Evolutionary conservation across 257 asterid species (phyloP), one percentile per base, ranked within the genome.

Genomic region (Leptodermis oblonga): DNA sequence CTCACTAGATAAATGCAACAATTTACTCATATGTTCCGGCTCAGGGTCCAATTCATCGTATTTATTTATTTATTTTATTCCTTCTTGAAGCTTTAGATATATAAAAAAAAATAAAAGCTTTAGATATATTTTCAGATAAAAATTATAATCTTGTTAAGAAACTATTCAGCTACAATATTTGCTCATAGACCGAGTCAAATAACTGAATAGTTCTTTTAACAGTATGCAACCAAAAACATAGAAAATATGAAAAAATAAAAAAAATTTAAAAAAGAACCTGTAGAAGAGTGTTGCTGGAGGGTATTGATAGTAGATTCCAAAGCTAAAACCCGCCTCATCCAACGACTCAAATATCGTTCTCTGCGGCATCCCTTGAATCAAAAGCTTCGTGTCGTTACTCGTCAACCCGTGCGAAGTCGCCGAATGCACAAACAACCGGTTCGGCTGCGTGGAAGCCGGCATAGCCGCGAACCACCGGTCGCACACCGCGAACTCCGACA

Each of bases 401-500:
- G 90, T 79, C 0, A 86, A 80, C 8, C 96, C 92, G 15, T 74
- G 61, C 1, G 96, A 87, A 31, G 96, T 89, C 13, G 92, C 95
- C 0, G 92, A 85, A 68, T 87, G 95, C 22, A 87, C 87, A 60
- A 74, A 89, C 77, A 85, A 51, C 84, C 96, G 53, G 33, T 89
- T 89, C 28, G 96, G 96, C 80, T 89, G 96, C 28, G 95, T 87
- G 18, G 88, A 85, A 15, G 96, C 86, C 59, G 95, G 96, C 70
- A 87, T 77, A 28, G 96, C 42, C 52, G 92, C 88, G 61, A 87
- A 87, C 96, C 94, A 89, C 76, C 92, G 78, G 48, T 86, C 93
- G 66, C 93, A 88, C 11, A 88, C 89, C 9, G 87, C 93, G 71
- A 86, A 88, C 76, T 86, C 91, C 64, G 78, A 26, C 45, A 82